Evolutionary conservation across 331 rosid species (phyloP), one percentile per base, ranked within the genome.

Genomic region (Malus hybrid): DNA sequence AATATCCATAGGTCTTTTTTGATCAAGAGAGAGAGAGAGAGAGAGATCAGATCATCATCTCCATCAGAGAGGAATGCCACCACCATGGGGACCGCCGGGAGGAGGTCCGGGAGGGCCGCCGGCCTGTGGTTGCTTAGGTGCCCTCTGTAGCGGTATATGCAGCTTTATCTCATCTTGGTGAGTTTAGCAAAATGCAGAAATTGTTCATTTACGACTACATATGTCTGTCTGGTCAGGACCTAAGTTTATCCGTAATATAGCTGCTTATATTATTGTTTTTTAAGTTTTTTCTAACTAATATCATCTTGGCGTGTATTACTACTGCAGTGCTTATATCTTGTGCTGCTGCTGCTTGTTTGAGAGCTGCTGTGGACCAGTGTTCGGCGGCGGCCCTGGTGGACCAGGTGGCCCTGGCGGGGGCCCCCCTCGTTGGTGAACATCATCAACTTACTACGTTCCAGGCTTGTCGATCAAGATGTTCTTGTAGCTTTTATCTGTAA

Each of bases 271-370:
- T 3, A 8, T 52, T 16, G 2, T 20, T 20, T 30, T 22, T 22
- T 7, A 52, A 52, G 13, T 20, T 22, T 19, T 28, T 46, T 69
- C 10, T 1, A 66, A 46, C 72, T 81, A 39, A 2, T 78, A 10
- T 77, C 88, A 48, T 85, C 89, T 5, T 39, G 19, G 14, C 50
- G 20, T 20, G 62, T 56, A n/a, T 5, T 56, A 7, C 13, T 56
- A 5, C 48, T 66, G 75, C 82, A 89, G 93, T 63, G 88, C 88
- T 6, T 87, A 87, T 60, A 2, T 84, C 63, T 62, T 89, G 30
- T 87, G 89, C 83, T 88, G 93, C 79, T 88, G 93, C 80, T 86
- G 82, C 67, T 15, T 78, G 52, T 5, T 78, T 4, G 82, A 78
- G 82, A 13, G 62, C 62, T 78, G 82, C 63, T 72, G 77, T 10